phyloP scores from a whole-genome alignment of 257 asterid genomes.

The Eucommia ulmoides region DNA sequence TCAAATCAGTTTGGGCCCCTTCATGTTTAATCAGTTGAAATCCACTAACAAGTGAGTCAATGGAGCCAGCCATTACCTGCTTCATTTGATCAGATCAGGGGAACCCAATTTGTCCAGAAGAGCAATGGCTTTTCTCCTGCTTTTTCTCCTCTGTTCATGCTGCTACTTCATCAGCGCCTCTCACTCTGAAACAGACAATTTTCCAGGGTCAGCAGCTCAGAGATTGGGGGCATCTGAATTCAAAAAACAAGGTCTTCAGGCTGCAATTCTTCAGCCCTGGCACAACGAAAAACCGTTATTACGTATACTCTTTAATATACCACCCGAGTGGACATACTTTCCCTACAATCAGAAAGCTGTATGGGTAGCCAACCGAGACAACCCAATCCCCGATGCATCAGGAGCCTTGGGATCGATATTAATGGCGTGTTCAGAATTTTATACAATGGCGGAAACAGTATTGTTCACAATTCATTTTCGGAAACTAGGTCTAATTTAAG shows the following conservation, averaged over 20 bases:
- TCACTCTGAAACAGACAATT: not conserved
- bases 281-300: not conserved
- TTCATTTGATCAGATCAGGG: no score
- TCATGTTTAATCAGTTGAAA: no score
- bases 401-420: slow-evolving; percentile 10
- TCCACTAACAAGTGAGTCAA: no score
- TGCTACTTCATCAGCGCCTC: not conserved
- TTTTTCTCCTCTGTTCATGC: not conserved
- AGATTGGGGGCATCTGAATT: not conserved
- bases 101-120: no score
- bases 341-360: slow-evolving; percentile 1
- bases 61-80: no score
- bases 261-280: not conserved
- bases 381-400: slow-evolving; percentile 11
- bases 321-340: slow-evolving; percentile 13
- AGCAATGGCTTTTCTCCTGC: not conserved
- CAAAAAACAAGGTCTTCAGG: not conserved
- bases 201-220: not conserved
- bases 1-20: no score
- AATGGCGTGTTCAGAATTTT: slow-evolving; percentile 15
- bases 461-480: slow-evolving; percentile 5
- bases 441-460: slow-evolving; percentile 1
- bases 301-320: no score
- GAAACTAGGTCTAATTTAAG: slow-evolving; percentile 9
- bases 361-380: slow-evolving; percentile 25